Percentiles rank a stretch among this genome's conserved stretches.
Conservation (phyloP, 2,329 filamentous ascomycete species). For the Orbilia javanica region DNA sequence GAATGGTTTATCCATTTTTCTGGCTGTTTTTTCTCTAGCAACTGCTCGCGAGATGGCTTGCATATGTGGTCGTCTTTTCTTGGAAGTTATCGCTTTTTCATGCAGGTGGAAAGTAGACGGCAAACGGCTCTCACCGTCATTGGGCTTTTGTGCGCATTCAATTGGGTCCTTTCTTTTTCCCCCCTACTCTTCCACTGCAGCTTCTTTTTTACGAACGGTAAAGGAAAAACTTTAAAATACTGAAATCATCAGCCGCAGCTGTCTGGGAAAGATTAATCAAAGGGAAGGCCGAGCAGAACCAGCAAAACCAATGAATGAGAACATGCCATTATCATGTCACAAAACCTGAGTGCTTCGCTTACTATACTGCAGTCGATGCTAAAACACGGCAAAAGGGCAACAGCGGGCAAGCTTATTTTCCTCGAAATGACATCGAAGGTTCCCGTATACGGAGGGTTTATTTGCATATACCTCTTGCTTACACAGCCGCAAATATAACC, state of each 20-base stretch:
- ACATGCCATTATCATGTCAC: constrained; percentile 56
- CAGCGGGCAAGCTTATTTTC: constrained; percentile 6
- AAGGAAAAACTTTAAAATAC: constrained; percentile 6
- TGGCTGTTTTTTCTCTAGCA: background rate
- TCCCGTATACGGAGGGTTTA: background rate
- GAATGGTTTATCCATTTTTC: constrained; percentile 8
- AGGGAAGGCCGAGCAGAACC: background rate
- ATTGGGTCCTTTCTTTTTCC: too few species aligned
- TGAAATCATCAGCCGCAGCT: constrained; percentile 47
- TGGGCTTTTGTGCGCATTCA: background rate
- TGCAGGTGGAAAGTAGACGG: constrained; percentile 8
- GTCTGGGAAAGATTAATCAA: constrained; percentile 14
- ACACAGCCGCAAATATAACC: constrained; percentile 43
- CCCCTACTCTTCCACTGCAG: background rate
- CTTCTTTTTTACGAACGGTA: background rate
- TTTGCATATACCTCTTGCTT: background rate
- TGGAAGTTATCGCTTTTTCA: background rate
- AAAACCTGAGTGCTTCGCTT: background rate
- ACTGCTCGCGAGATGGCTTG: constrained; percentile 48
- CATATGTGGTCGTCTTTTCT: constrained; percentile 25
- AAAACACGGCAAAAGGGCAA: constrained; percentile 13
- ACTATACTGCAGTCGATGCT: background rate
- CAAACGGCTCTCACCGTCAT: constrained; percentile 30
- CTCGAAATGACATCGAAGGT: constrained; percentile 29
- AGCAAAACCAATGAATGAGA: constrained; percentile 8